Percentiles rank a stretch among this genome's conserved stretches.
Evolutionary conservation across 75 land plant genomes (phyloP).

Genomic region (Pinus taeda): DNA sequence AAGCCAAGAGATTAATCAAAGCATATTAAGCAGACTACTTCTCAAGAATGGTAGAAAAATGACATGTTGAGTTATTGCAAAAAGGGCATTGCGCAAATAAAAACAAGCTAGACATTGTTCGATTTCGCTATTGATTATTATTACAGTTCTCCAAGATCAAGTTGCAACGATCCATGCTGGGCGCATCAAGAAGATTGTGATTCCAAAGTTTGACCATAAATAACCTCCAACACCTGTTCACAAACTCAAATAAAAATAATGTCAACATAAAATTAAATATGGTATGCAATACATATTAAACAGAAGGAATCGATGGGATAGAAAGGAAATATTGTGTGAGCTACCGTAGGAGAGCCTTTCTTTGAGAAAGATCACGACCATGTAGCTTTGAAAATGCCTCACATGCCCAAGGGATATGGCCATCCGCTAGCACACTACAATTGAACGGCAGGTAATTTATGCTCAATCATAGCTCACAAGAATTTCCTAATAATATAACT

Average conservation of each 20-base stretch:
- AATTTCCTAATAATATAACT: background rate
- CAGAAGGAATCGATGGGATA: background rate
- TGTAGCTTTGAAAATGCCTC: constrained; percentile 86
- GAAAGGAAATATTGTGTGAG: background rate
- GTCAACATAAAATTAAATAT: constrained; percentile 4
- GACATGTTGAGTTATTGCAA: no score
- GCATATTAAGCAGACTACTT: no score
- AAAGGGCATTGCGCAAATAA: no score
- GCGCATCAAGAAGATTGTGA: constrained; percentile 78
- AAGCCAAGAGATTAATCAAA: no score
- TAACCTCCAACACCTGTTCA: constrained; percentile 77
- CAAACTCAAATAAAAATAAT: background rate
- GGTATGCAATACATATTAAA: background rate
- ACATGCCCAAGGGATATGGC: constrained; percentile 96
- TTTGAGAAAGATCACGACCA: constrained; percentile 45
- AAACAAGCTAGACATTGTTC: no score
- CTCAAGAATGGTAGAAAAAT: no score
- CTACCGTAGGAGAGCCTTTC: constrained; percentile 69
- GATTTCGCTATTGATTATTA: constrained; percentile 1
- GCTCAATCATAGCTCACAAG: background rate
- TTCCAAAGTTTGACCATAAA: constrained; percentile 87
- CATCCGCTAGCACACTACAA: constrained; percentile 93
- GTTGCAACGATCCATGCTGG: constrained; percentile 69
- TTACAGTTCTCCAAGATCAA: constrained; percentile 36
- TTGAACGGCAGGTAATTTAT: background rate